phyloP scores from a whole-genome alignment of 345 rosid genomes.

The Microthlaspi erraticum region DNA sequence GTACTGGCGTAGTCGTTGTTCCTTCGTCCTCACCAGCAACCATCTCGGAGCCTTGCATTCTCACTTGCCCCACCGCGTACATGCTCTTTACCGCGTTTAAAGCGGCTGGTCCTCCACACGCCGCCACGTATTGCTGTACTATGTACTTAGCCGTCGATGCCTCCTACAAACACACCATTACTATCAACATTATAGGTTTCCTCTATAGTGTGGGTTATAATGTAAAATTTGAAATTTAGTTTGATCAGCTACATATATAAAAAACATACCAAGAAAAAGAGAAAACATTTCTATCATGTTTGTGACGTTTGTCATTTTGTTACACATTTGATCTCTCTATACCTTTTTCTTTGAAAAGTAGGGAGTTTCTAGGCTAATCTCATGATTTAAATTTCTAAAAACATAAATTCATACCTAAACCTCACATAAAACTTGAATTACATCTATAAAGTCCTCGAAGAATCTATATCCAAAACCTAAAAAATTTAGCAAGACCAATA shows the following conservation, averaged over 20 bases:
- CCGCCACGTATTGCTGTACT: slow-evolving; percentile 85
- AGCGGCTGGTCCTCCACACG: slow-evolving; percentile 71
- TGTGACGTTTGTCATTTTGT: not conserved
- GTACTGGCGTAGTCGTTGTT: slow-evolving; percentile 42
- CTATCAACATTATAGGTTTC: not conserved
- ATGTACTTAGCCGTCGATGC: slow-evolving; percentile 88
- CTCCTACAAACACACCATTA: slow-evolving; percentile 52
- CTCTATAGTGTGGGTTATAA: not conserved
- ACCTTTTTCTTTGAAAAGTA: not conserved
- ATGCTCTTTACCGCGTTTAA: slow-evolving; percentile 66
- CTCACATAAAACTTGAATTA: not conserved
- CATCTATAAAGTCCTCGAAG: not conserved
- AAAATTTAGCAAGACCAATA: not conserved
- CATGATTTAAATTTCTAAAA: not conserved
- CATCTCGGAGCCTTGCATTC: slow-evolving; percentile 82
- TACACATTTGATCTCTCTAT: not conserved
- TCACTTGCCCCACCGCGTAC: slow-evolving; percentile 92
- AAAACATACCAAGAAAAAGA: not conserved
- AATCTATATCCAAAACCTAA: not conserved
- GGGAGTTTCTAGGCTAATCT: not conserved
- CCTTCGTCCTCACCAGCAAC: slow-evolving; percentile 60
- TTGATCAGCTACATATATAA: not conserved
- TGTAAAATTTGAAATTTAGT: not conserved
- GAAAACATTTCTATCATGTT: not conserved
- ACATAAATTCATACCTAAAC: not conserved